phyloP scores from a whole-genome alignment of 306 rosid species.

The Ziziphus jujuba region DNA sequence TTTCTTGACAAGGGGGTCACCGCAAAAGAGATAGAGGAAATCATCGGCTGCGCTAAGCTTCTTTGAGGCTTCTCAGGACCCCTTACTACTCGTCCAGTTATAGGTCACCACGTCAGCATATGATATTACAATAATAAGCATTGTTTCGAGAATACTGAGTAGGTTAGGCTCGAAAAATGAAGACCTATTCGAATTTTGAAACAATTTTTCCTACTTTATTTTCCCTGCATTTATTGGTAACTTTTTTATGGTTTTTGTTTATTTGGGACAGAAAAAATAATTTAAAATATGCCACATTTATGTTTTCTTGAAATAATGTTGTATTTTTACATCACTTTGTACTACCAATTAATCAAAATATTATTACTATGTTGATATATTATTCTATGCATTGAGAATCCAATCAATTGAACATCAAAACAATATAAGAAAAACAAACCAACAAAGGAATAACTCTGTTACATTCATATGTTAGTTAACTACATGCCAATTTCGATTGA shows the following conservation, averaged over 20 bases:
- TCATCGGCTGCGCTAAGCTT: constrained; percentile 1
- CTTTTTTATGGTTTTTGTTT: too few species aligned
- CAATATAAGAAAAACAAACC: background rate
- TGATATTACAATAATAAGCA: background rate
- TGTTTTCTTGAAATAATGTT: too few species aligned
- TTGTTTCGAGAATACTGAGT: too few species aligned
- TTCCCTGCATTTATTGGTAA: too few species aligned
- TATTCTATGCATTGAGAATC: background rate
- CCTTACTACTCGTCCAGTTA: background rate
- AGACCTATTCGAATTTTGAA: too few species aligned
- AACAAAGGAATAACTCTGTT: constrained; percentile 22
- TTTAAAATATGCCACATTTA: too few species aligned
- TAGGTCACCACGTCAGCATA: background rate
- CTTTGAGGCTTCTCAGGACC: background rate
- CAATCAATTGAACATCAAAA: background rate
- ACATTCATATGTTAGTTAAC: constrained; percentile 22
- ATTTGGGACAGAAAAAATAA: too few species aligned
- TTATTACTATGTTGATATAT: too few species aligned
- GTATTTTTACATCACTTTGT: too few species aligned
- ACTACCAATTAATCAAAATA: too few species aligned
- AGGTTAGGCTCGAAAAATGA: too few species aligned
- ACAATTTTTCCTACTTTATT: too few species aligned
- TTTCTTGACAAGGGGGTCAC: constrained; percentile 61
- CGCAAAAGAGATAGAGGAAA: constrained; percentile 4
- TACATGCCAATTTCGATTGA: constrained; percentile 33